phyloP scores from a whole-genome alignment of 495 filamentous ascomycete species.

The Wilcoxina mikolae region DNA sequence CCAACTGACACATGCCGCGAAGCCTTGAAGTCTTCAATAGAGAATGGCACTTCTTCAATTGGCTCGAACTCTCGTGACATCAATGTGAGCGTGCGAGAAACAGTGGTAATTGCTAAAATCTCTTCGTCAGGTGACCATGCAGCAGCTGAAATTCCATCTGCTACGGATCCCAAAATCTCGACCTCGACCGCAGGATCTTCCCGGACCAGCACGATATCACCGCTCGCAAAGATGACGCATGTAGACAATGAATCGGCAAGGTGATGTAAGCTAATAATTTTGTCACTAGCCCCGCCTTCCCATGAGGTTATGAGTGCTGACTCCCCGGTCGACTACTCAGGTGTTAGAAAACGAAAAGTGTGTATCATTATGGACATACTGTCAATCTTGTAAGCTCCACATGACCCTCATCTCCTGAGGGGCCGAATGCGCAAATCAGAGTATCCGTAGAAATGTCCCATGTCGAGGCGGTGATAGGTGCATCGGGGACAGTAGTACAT shows the following conservation, averaged over 20 bases:
- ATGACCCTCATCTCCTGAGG: conserved; percentile 42
- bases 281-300: conserved; percentile 39
- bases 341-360: conserved; percentile 21
- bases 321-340: conserved; percentile 31
- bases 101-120: conserved; percentile 65
- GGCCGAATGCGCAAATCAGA: conserved; percentile 61
- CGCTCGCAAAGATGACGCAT: conserved; percentile 73
- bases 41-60: conserved; percentile 55
- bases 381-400: conserved; percentile 51
- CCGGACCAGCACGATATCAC: conserved; percentile 73
- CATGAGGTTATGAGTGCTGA: conserved; percentile 56
- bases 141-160: conserved; percentile 77
- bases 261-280: conserved; percentile 48
- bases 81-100: conserved; percentile 64
- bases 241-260: conserved; percentile 63
- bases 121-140: conserved; percentile 95
- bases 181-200: conserved; percentile 70
- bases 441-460: conserved; percentile 64
- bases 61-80: conserved; percentile 89
- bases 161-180: conserved; percentile 86
- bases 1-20: conserved; percentile 96
- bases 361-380: conserved; percentile 31
- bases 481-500: conserved; percentile 35
- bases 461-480: conserved; percentile 51
- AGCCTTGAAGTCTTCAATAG: conserved; percentile 59